Percentiles rank a stretch among this genome's conserved stretches.
phyloP scores from a whole-genome alignment of 2,329 filamentous ascomycete species.

The Xylaria sp. region DNA sequence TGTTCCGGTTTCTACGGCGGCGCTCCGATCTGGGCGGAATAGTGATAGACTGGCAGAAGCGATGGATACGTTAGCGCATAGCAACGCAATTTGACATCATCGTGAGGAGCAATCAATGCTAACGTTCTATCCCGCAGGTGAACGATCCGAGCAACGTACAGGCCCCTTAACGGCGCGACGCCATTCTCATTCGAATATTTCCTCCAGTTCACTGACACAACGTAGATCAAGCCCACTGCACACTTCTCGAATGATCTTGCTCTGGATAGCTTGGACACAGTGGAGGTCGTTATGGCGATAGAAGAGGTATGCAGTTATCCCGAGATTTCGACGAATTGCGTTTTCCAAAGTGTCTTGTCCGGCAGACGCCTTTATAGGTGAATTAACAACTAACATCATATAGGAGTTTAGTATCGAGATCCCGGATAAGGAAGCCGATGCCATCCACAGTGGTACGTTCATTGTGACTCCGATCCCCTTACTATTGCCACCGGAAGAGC shows the following conservation, averaged over 20 bases:
- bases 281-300: slow-evolving; percentile 99
- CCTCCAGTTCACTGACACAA: slow-evolving; percentile 26
- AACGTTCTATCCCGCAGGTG: slow-evolving; percentile 58
- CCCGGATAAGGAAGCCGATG: slow-evolving; percentile 94
- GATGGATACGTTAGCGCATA: slow-evolving; percentile 12
- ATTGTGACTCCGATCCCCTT: slow-evolving; percentile 25
- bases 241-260: slow-evolving; percentile 98
- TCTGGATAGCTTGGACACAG: slow-evolving; percentile 95
- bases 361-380: not conserved
- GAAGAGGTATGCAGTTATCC: slow-evolving; percentile 75
- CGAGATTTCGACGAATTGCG: not conserved
- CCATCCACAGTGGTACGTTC: slow-evolving; percentile 85
- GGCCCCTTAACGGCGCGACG: slow-evolving; percentile 26
- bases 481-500: not conserved
- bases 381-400: slow-evolving; percentile 35
- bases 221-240: slow-evolving; percentile 78
- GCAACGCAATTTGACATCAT: not conserved
- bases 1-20: not conserved
- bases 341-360: slow-evolving; percentile 17
- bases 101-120: slow-evolving; percentile 22
- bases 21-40: not conserved
- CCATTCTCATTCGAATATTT: not conserved
- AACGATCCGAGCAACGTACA: slow-evolving; percentile 68
- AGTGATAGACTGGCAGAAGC: not conserved
- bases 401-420: slow-evolving; percentile 87